Conservation (phyloP, 768 basidiomycete species). For the Rhodotorula diobovata region DNA sequence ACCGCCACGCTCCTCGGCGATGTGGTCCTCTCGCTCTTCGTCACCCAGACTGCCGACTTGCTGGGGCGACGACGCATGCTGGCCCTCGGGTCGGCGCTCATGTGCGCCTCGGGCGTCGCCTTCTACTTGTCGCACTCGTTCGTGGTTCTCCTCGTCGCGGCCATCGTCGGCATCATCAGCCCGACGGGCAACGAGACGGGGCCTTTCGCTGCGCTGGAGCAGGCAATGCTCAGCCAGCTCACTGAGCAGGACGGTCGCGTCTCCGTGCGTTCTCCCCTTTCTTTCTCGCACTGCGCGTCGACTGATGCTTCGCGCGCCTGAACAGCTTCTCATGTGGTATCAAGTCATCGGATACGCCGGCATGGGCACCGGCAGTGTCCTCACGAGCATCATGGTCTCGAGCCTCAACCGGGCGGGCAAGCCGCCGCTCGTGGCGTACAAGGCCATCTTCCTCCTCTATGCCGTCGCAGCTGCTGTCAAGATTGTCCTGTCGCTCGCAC, state of each 20-base stretch:
- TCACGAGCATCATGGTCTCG: conserved; percentile 11
- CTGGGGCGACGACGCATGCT: conserved; percentile 42
- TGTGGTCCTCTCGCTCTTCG: conserved; percentile 35
- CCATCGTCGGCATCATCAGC: conserved; percentile 30
- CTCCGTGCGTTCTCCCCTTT: not conserved
- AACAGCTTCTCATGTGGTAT: conserved; percentile 17
- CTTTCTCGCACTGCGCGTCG: too few species aligned
- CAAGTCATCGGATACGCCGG: conserved; percentile 29
- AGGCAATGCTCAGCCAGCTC: conserved; percentile 19
- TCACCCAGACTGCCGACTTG: conserved; percentile 44
- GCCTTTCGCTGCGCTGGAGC: conserved; percentile 29
- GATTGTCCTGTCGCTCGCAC: conserved; percentile 7
- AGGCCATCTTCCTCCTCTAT: conserved; percentile 21
- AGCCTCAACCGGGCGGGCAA: not conserved
- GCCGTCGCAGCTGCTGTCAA: conserved; percentile 12
- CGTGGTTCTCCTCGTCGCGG: conserved; percentile 20
- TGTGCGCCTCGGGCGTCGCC: conserved; percentile 41
- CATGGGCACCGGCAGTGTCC: conserved; percentile 16
- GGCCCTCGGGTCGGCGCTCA: conserved; percentile 41
- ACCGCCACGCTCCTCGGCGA: conserved; percentile 41
- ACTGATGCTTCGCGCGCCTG: too few species aligned
- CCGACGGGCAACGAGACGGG: conserved; percentile 30
- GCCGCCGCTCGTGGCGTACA: not conserved
- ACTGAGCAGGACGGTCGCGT: conserved; percentile 24
- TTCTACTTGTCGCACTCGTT: conserved; percentile 15